Percentiles rank a stretch among this genome's conserved stretches.
phyloP scores from a whole-genome alignment of 495 filamentous ascomycete genomes.

The Xylaria sp. region DNA sequence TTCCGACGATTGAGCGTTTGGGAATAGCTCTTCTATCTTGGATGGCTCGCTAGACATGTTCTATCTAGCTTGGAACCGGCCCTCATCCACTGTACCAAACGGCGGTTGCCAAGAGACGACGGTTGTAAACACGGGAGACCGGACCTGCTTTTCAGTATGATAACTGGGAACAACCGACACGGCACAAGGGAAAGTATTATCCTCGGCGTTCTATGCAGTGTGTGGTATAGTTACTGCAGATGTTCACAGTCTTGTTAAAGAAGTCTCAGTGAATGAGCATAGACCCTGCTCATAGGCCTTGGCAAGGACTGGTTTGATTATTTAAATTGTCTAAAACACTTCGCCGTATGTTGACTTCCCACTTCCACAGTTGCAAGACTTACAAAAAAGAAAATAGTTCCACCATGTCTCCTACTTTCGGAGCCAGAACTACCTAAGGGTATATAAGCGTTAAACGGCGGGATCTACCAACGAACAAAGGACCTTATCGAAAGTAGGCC shows the following conservation, averaged over 20 bases:
- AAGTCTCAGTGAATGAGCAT: neutral
- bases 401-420: neutral
- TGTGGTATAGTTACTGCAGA: neutral
- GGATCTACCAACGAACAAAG: neutral
- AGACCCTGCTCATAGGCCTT: neutral
- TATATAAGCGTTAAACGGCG: neutral
- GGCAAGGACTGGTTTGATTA: neutral
- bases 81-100: neutral
- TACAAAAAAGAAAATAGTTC: neutral
- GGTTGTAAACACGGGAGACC: neutral
- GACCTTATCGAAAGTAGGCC: neutral
- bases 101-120: neutral
- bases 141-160: neutral
- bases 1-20: neutral
- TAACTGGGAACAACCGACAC: neutral
- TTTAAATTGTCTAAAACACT: neutral
- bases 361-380: neutral
- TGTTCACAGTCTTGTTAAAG: neutral
- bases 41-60: constrained; percentile 15
- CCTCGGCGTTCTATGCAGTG: neutral
- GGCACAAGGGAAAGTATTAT: neutral
- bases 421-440: neutral
- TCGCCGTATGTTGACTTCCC: neutral
- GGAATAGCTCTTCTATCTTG: constrained; percentile 16
- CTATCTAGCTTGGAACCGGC: neutral